Conservation (phyloP, 345 rosid species). For the Diplotaxis tenuifolia region DNA sequence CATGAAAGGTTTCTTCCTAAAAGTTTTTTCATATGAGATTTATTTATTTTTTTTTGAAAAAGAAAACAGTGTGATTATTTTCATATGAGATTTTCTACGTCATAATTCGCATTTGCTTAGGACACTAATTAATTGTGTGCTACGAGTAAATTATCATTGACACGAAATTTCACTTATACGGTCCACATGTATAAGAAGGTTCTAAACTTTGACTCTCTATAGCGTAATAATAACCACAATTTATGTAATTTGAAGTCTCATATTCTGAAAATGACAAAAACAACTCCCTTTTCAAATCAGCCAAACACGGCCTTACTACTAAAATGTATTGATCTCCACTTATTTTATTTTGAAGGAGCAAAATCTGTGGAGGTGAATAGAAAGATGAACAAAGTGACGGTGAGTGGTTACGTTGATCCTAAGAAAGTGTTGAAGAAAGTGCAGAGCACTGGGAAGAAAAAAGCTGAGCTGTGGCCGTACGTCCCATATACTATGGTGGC, state of each 20-base stretch:
- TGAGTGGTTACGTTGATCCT: constrained; percentile 36
- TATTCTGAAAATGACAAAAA: neutral
- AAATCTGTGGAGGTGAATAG: constrained; percentile 38
- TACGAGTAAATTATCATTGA: constrained; percentile 15
- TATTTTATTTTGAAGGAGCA: constrained; percentile 24
- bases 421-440: constrained; percentile 35
- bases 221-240: neutral
- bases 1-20: constrained; percentile 41
- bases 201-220: neutral
- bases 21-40: neutral
- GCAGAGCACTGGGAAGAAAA: constrained; percentile 34
- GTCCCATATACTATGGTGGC: constrained; percentile 40
- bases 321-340: neutral
- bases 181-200: neutral
- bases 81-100: neutral
- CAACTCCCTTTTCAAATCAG: neutral
- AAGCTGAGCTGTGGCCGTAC: constrained; percentile 42
- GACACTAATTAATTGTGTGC: neutral
- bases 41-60: no score
- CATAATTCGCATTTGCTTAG: neutral
- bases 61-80: no score
- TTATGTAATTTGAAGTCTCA: neutral
- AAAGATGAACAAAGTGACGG: constrained; percentile 36
- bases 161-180: constrained; percentile 21
- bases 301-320: neutral